Evolutionary conservation across 345 rosid genomes (phyloP).

Genomic region (Arabidopsis arenosa): DNA sequence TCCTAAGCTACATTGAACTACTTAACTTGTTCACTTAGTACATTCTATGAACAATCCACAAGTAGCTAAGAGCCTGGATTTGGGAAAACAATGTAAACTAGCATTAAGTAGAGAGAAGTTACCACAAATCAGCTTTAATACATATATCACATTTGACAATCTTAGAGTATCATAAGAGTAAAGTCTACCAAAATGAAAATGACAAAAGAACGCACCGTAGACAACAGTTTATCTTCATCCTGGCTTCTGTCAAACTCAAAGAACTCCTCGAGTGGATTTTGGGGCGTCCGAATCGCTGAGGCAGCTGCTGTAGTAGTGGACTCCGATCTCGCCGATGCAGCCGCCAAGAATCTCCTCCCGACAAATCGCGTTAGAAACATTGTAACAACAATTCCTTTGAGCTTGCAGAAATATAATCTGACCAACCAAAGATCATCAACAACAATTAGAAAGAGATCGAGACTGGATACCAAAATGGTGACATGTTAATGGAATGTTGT

Average conservation of each 20-base stretch:
- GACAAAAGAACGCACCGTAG: slow-evolving; percentile 56
- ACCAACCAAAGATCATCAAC: background rate
- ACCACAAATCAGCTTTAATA: no score
- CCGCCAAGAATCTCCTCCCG: slow-evolving; percentile 66
- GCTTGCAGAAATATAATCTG: no score
- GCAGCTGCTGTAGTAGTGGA: slow-evolving; percentile 61
- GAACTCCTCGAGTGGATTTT: slow-evolving; percentile 83
- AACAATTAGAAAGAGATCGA: slow-evolving; percentile 2
- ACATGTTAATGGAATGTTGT: background rate
- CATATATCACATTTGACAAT: no score
- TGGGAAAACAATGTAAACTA: background rate
- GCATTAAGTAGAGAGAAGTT: no score
- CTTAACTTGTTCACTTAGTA: background rate
- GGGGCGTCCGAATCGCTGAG: slow-evolving; percentile 45
- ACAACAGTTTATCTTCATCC: slow-evolving; percentile 72
- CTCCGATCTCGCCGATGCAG: slow-evolving; percentile 64
- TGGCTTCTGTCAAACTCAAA: slow-evolving; percentile 73
- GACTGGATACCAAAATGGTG: slow-evolving; percentile 12
- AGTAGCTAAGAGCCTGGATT: background rate
- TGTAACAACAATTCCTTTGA: background rate
- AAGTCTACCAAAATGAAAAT: background rate
- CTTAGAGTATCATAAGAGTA: background rate
- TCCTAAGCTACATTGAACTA: background rate
- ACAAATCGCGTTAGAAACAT: slow-evolving; percentile 73
- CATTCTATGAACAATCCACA: background rate